Base-by-base conservation (phyloP, 352 stramenopile species). In the Pythium sukuiense region DNA sequence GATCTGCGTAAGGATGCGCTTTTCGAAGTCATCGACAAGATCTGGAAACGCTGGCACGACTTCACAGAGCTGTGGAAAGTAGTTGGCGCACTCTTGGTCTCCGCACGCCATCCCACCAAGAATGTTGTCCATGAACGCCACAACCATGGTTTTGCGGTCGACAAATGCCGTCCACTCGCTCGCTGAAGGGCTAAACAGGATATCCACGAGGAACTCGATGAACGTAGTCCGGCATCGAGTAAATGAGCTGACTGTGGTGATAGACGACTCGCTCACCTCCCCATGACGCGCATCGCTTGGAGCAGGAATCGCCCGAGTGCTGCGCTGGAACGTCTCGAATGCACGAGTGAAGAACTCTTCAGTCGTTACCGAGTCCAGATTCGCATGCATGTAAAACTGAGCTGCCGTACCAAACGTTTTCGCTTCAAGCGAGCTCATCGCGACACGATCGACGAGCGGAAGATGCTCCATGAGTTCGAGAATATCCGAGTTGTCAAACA, bases 401-500 rank as follows among this genome's bases (percentile, higher is more conserved):
- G 84, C 73, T 13, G 86, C 83, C 33, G 72, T 80, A 0, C 69
- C 82, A 64, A 95, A 92, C 3, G 83, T 85, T 27, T 80, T 83
- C 0, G 83, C 86, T 53, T 95, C 84, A 3, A 92, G 71, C 29
- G 80, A 76, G 14, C 71, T 67, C 66, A 95, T 86, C 8, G 77
- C 74, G 1, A 85, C 72, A 55, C 79, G 74, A 46, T 91, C 80
- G 2, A 55, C 73, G 16, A 56, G 35, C 35, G 63, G 37, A 33
- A 88, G 64, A 48, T 53, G 83, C 53, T 90, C 77, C 63, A 90
- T 79, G 55, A 93, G 72, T 6, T 80, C 79, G 43, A 90, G 67
- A 48, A 95, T 85, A 56, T 95, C 86, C 18, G 78, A 65, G 50
- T 92, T 95, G 56, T 93, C 84, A 59, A 95, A 95, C 77, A 93